Base-by-base conservation (phyloP, 306 rosid genomes). In the Phaseolus lunatus region DNA sequence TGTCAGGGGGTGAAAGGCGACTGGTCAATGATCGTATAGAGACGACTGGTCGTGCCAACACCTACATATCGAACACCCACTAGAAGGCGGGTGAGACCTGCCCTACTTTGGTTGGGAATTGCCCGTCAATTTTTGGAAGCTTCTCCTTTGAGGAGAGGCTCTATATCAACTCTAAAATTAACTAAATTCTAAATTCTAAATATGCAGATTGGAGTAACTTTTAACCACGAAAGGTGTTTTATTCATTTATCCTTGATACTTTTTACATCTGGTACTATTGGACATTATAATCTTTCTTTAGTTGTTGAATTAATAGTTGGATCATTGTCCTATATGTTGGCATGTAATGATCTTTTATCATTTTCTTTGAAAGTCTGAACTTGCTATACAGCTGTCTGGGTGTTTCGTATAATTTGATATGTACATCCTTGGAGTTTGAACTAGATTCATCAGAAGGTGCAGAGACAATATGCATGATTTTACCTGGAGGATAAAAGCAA, bases 301-400 rank as follows among this genome's bases (percentile, higher is more conserved):
- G 86, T 83, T 87, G 88, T 71, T 70, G 82, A 80, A 92, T 92
- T 70, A 95, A 70, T 75, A 78, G 74, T 85, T 95, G 97, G 85
- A 95, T 89, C 98, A 88, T 92, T 87, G 87, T 92, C 88, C 88
- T 92, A 79, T 95, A 92, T 93, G 89, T 88, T 9, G 98, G 98
- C 98, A 95, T 95, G 84, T 88, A 95, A 81, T 95, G 98, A 77
- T 95, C 98, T 33, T 95, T 90, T 57, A 95, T 87, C 98, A 95
- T 95, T 20, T 90, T 90, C 86, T 52, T 90, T 19, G 97, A 90
- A 18, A 95, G 95, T 66, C 97, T 86, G 67, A 95, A 97, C 85
- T 92, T 92, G 84, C 88, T 83, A 85, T 95, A 90, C 79, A 90
- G 75, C 77, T 83, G 86, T 76, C 97, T 87, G 9, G 85, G 91